A percentile compares a stretch with the other conserved stretches of the same genome.
phyloP scores from a whole-genome alignment of 257 asterid species.

The Petrea volubilis region DNA sequence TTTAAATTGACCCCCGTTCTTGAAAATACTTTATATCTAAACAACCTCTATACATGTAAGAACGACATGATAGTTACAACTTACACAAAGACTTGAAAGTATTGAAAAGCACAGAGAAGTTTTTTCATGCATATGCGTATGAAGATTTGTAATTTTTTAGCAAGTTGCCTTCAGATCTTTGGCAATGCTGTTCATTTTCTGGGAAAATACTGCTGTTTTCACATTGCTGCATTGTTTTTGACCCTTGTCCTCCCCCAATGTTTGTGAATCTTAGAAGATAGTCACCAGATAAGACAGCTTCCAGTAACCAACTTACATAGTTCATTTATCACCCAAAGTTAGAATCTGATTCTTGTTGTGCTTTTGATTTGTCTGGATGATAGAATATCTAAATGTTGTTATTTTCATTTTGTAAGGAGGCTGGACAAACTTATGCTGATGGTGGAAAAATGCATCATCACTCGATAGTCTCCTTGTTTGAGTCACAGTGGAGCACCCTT shows the following conservation, averaged over 20 bases:
- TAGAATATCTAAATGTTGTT: slow-evolving; percentile 15
- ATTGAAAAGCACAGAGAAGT: slow-evolving; percentile 4
- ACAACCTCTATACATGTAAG: slow-evolving; percentile 11
- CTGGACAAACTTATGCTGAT: slow-evolving; percentile 58
- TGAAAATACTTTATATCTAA: not conserved
- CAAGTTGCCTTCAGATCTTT: slow-evolving; percentile 12
- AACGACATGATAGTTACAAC: slow-evolving; percentile 3
- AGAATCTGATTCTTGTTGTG: slow-evolving; percentile 4
- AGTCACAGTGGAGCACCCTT: slow-evolving; percentile 98
- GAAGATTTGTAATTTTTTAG: not conserved
- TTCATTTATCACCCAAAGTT: slow-evolving; percentile 15
- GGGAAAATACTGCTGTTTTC: slow-evolving; percentile 11
- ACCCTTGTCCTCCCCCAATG: not conserved
- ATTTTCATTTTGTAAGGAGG: slow-evolving; percentile 46
- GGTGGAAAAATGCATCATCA: slow-evolving; percentile 83
- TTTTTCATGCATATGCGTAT: slow-evolving; percentile 14
- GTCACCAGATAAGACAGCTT: slow-evolving; percentile 1
- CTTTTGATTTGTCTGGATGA: slow-evolving; percentile 12
- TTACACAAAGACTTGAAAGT: not conserved
- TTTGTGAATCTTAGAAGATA: slow-evolving; percentile 18
- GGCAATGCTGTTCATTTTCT: slow-evolving; percentile 11
- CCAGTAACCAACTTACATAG: not conserved
- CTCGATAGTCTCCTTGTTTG: slow-evolving; percentile 80
- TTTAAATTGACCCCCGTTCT: not conserved
- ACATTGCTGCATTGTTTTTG: slow-evolving; percentile 3